Base-by-base conservation (phyloP, 768 basidiomycete genomes). In the Suillus sp. region DNA sequence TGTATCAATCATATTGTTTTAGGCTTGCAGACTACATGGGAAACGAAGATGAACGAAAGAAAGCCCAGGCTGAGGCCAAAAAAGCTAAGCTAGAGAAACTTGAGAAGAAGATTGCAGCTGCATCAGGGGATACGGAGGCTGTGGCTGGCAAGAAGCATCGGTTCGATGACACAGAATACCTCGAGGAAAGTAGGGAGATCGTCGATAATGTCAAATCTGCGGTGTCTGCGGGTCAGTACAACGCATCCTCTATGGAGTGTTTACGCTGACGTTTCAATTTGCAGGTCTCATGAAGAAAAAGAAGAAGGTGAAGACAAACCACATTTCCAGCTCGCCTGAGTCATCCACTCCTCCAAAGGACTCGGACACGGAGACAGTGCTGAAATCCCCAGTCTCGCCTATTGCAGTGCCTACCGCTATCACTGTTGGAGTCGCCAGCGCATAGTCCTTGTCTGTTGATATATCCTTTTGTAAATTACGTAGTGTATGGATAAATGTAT, bases 171-270 rank as follows among this genome's bases (percentile, higher is more conserved):
- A 89, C 87, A 3, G 91, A 95, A 74, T 99, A 91, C 72, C 73
- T 99, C 43, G 95, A 98, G 73, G 89, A 96, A 78, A 95, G 89
- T 69, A 81, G 85, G 74, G 95, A 97, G 70, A 86, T 99, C 32
- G 92, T 94, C 2, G 95, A 96, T 67, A 87, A 84, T 66, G 96
- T 98, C 34, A 92, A 93, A 80, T 93, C 83, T 62, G 96, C 96
- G 4, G 96, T 99, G 14, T 82, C 89, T 54, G 84, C 86, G 42
- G 96, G 93, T 93, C 72, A 67, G 83, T 76, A 18, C 14, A 11
- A 34, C 4, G 59, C 8, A 32, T 35, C 30, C 13, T 1, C 4
- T 14, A n/a, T 4, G 20, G 67, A 27, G 40, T 9, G 64, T 38
- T 55, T 38, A 63, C 70, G 64, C 66, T 69, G 60, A 68, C 70